phyloP scores from a whole-genome alignment of 2,329 filamentous ascomycete genomes.

The Aspergillus flavus region DNA sequence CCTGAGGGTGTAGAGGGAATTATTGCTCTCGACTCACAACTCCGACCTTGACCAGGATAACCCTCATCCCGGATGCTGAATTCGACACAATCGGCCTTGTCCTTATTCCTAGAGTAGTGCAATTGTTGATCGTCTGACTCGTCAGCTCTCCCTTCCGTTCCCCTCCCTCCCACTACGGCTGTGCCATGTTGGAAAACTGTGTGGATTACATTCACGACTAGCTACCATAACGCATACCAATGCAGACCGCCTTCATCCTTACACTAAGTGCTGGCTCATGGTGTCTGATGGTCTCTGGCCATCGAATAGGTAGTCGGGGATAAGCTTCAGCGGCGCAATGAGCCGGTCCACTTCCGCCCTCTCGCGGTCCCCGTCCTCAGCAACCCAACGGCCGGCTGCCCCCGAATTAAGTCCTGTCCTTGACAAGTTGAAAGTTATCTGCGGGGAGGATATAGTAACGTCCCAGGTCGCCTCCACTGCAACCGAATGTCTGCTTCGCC shows the following conservation, averaged over 20 bases:
- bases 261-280: constrained; percentile 35
- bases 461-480: constrained; percentile 46
- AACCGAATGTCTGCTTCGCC: constrained; percentile 61
- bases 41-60: neutral
- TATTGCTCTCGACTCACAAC: neutral
- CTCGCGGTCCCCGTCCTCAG: constrained; percentile 33
- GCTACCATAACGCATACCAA: constrained; percentile 30
- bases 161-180: constrained; percentile 17
- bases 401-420: constrained; percentile 42
- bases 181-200: constrained; percentile 17
- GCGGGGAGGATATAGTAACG: constrained; percentile 30
- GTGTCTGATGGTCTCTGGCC: constrained; percentile 37
- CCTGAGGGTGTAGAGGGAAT: constrained; percentile 7
- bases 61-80: neutral
- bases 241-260: constrained; percentile 36
- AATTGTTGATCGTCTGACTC: constrained; percentile 26
- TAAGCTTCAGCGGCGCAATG: constrained; percentile 37
- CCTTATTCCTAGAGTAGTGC: constrained; percentile 11
- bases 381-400: constrained; percentile 37
- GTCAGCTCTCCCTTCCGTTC: constrained; percentile 22
- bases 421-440: constrained; percentile 39
- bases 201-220: constrained; percentile 21
- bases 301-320: constrained; percentile 35
- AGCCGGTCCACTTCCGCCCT: constrained; percentile 32
- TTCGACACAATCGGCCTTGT: neutral